Base-by-base conservation (phyloP, 129 eudicot species). In the Mikania micrantha region DNA sequence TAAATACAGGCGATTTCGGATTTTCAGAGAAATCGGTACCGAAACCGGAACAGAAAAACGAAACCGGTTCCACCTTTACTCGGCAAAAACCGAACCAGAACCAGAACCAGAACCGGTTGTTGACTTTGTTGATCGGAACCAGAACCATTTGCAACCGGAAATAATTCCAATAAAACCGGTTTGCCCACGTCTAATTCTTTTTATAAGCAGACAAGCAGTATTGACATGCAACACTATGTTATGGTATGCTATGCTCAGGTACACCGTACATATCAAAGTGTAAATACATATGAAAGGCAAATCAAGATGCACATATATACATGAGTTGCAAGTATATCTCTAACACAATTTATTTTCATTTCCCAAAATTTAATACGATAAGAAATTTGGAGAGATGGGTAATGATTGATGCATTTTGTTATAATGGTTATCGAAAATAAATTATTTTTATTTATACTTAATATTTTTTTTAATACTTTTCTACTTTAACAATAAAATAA, bases 211-310 rank as follows among this genome's bases (percentile, higher is more conserved):
- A 74, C 21, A 27, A 71, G 54, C 25, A 0, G 12, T 10, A 48
- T 19, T 19, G 36, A 7, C 0, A 32, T 1, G 36, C 36, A 39
- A 40, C 39, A 49, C 50, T 32, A 32, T 4, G 36, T 7, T 3
- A 32, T 32, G 54, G 1, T 1, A 1, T 27, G 61, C 61, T 32
- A 59, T 56, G 31, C 15, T 31, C 34, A 68, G 67, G 79, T 67
- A 35, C 73, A n/a, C n/a, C n/a, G n/a, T n/a, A 58, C 69, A 75
- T 75, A 75, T 74, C 29, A 28, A 20, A 50, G 57, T 3, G 67
- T 64, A 64, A 64, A 73, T 64, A 74, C 24, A 53, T 24, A 53
- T 16, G 17, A 13, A 60, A 40, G 62, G n/a, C 7, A 19, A 62
- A 54, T 28, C 1, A 28, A 25, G 16, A 21, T 54, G 67, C 67